Percentiles rank a stretch among this genome's conserved stretches.
phyloP scores from a whole-genome alignment of 306 rosid genomes.

The Begonia fuchsioides region DNA sequence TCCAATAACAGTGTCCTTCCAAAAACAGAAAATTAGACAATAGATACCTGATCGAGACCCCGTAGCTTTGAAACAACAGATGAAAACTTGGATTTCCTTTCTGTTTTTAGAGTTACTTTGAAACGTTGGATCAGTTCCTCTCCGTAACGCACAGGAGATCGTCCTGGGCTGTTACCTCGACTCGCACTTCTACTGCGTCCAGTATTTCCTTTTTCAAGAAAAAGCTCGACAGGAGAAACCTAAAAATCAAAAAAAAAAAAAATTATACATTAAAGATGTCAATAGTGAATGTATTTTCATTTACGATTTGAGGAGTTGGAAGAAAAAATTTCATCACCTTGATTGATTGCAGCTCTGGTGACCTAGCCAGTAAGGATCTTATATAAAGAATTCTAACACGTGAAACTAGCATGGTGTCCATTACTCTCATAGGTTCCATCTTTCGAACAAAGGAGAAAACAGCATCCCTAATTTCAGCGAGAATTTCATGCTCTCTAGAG shows the following conservation, averaged over 20 bases:
- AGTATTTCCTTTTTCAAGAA: conserved; percentile 65
- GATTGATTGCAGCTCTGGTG: conserved; percentile 94
- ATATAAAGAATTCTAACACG: conserved; percentile 92
- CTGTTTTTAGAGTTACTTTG: conserved; percentile 78
- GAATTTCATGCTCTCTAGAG: conserved; percentile 96
- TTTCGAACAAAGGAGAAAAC: conserved; percentile 86
- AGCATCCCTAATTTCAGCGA: conserved; percentile 89
- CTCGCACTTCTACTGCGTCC: conserved; percentile 91
- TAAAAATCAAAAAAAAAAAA: conserved; percentile 15
- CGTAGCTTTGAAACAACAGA: conserved; percentile 92
- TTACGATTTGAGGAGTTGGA: background rate
- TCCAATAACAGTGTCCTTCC: background rate
- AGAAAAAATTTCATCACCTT: conserved; percentile 39
- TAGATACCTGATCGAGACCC: conserved; percentile 85
- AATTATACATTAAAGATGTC: background rate
- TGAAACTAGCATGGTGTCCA: conserved; percentile 99
- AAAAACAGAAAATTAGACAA: conserved; percentile 5
- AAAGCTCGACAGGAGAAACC: conserved; percentile 81
- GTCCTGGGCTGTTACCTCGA: conserved; percentile 81
- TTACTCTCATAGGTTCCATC: conserved; percentile 92
- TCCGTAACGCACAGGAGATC: conserved; percentile 65
- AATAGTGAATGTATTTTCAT: background rate
- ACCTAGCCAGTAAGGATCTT: conserved; percentile 88
- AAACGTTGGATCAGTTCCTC: conserved; percentile 82
- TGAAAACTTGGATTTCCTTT: conserved; percentile 85